These are phyloP conservation scores for Haberlea rhodopensis DNA, from an alignment of 257 asterid genomes.

Conservation along the genomic window DNA sequence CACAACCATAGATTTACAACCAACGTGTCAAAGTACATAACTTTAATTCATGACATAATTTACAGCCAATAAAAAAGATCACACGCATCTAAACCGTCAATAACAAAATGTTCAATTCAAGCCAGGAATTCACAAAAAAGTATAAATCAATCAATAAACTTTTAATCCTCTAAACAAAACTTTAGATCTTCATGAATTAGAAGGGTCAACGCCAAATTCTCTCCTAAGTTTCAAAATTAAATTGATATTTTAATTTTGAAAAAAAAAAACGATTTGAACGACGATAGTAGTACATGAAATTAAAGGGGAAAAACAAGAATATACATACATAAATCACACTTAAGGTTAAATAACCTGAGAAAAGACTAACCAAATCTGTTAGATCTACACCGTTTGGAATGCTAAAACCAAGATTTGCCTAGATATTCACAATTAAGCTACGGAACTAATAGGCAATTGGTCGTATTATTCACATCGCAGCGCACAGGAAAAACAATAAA, in stretches of 20 bases:
- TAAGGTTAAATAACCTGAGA: too few relatives aligned
- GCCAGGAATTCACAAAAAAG: not conserved
- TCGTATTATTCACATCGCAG: not conserved
- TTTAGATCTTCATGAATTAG: not conserved
- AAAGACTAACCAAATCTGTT: not conserved
- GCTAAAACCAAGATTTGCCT: constrained; percentile 23
- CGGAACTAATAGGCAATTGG: not conserved
- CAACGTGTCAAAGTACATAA: too few relatives aligned
- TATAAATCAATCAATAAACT: not conserved
- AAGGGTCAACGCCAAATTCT: too few relatives aligned
- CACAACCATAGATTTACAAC: too few relatives aligned
- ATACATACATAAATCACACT: not conserved
- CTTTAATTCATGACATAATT: too few relatives aligned
- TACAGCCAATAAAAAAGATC: not conserved
- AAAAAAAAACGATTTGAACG: too few relatives aligned
- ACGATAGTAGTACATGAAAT: not conserved
- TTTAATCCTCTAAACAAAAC: not conserved
- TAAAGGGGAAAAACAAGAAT: not conserved
- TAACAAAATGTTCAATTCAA: not conserved
- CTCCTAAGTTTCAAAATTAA: not conserved
- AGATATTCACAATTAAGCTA: constrained; percentile 14
- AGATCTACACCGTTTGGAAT: constrained; percentile 26
- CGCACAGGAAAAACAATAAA: not conserved
- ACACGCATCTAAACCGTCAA: not conserved
- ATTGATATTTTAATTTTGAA: too few relatives aligned